Evolutionary conservation across 371 early-diverging fungal species (phyloP), one percentile per base, ranked within the genome.

Genomic region (Dichotomocladium elegans): DNA sequence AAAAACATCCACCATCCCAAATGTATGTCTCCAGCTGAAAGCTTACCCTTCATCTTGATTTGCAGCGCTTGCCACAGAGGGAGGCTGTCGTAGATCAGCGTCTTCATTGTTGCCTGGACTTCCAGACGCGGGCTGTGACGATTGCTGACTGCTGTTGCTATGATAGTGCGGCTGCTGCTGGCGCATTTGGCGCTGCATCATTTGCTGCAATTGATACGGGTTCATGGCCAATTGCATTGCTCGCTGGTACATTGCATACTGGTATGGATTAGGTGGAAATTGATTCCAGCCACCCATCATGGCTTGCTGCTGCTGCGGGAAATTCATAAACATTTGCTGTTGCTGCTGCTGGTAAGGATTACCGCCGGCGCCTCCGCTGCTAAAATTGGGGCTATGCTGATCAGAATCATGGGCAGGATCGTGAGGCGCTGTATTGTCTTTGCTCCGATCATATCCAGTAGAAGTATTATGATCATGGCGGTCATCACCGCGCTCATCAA

Each of bases 11-110:
- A 30, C 15, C 4, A 50, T 27, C 31, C 41, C 24, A 50, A 19
- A 40, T 7, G 47, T n/a, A n/a, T n/a, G n/a, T n/a, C n/a, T n/a
- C n/a, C n/a, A n/a, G n/a, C n/a, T n/a, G n/a, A n/a, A n/a, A 50
- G 70, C 79, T 65, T 80, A 80, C 79, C 81, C 79, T 70, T 78
- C 77, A 56, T 85, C 82, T 47, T 70, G 70, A 58, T 72, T 60
- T 7, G 64, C 57, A 19, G 65, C 66, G 47, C 66, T 61, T 14
- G 66, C 53, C 5, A 61, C 66, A 22, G 61, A 51, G 3, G 61
- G 50, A 11, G 60, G n/a, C n/a, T n/a, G 45, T 31, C 45, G 49
- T 44, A 45, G 55, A 11, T 54, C 52, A 14, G 9, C 22, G 51
- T 40, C 45, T 27, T 21, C n/a, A n/a, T n/a, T 28, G 26, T 46